These are phyloP conservation scores for Ganoderma resinaceum DNA, from an alignment of 1,284 basidiomycete genomes.

Conservation along the genomic window DNA sequence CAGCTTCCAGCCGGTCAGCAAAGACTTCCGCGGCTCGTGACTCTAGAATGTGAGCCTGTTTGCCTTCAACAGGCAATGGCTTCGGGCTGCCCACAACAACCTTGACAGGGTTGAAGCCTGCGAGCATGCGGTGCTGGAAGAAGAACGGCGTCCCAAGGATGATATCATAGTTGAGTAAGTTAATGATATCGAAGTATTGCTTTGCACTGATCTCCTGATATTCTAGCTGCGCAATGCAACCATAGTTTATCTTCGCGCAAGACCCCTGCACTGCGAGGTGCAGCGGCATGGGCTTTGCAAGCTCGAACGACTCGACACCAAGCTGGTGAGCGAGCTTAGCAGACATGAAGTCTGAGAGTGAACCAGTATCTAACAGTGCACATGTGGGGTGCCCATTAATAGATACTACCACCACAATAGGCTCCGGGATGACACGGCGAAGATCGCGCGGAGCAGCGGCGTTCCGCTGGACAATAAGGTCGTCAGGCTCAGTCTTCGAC, in stretches of 20 bases:
- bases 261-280: slow-evolving; percentile 21
- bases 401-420: slow-evolving; percentile 2
- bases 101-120: slow-evolving; percentile 32
- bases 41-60: slow-evolving; percentile 18
- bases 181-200: slow-evolving; percentile 40
- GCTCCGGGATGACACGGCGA: slow-evolving; percentile 11
- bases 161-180: slow-evolving; percentile 31
- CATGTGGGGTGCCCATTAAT: slow-evolving; percentile 18
- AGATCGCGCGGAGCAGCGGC: slow-evolving; percentile 4
- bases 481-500: no score
- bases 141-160: slow-evolving; percentile 37
- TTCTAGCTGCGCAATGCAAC: slow-evolving; percentile 11
- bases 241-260: slow-evolving; percentile 14
- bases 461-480: slow-evolving; percentile 7
- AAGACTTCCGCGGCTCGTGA: slow-evolving; percentile 28
- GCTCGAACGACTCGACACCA: not conserved
- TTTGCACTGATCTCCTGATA: slow-evolving; percentile 41
- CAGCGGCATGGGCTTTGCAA: slow-evolving; percentile 16
- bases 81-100: slow-evolving; percentile 34
- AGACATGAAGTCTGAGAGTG: slow-evolving; percentile 21
- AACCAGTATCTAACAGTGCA: slow-evolving; percentile 14
- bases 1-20: slow-evolving; percentile 25
- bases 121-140: slow-evolving; percentile 30
- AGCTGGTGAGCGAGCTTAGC: slow-evolving; percentile 20
- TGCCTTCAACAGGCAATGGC: not conserved